Base-by-base conservation (phyloP, 2,329 filamentous ascomycete genomes). In the Microthyrium microscopicum region DNA sequence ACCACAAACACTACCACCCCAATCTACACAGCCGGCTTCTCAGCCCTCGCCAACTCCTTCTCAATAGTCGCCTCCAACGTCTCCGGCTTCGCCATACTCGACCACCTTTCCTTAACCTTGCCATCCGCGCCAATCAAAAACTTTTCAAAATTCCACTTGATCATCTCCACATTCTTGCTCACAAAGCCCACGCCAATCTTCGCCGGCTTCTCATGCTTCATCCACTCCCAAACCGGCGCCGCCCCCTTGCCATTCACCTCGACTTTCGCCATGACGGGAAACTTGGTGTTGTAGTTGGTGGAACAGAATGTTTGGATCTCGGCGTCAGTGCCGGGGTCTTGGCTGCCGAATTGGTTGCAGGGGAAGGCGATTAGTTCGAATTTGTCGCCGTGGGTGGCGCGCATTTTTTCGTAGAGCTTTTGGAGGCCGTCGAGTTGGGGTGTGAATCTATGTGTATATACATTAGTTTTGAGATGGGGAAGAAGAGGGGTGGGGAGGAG, bases 111-210 rank as follows among this genome's bases (percentile, higher is more conserved):
- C 59, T 80, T 78, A 45, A 95, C 83, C 60, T 77, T 69, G 18
- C 89, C 89, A 56, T 95, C 83, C 40, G 72, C 70, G 39, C 77
- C 78, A 43, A 98, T 64, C 42, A 98, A 62, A 61, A 94, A 98
- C 71, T 98, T 98, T 60, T 98, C 89, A 64, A 95, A 98, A 62
- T 98, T 98, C 89, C 89, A 98, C 77, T 95, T 94, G 48, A 98
- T 67, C 41, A 76, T 60, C 75, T 91, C 87, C 51, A 95, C 55
- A n/a, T n/a, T n/a, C n/a, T n/a, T n/a, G n/a, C n/a, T n/a, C n/a
- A n/a, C n/a, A n/a, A n/a, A n/a, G n/a, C n/a, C n/a, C 29, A 35
- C 19, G 15, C 89, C 89, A 60, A 95, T 60, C 36, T 94, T 50
- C 16, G 89, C 85, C 1, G 87, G 70, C 64, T 83, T 77, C 56